phyloP scores from a whole-genome alignment of 176 grass and related monocot genomes.

The Cocos nucifera region DNA sequence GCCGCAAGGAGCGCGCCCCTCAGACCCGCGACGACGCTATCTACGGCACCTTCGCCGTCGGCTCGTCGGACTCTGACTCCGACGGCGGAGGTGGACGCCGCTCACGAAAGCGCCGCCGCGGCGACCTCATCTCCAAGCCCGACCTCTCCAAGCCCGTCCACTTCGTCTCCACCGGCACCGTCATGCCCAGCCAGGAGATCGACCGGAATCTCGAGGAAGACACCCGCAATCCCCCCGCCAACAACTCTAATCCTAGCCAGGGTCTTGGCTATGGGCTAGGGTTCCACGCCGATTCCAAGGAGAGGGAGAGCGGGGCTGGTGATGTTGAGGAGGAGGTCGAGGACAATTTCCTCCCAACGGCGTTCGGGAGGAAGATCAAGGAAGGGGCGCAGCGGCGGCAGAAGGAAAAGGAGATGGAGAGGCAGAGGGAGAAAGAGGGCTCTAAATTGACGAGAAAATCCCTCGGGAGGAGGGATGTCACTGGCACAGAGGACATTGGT shows the following conservation, averaged over 20 bases:
- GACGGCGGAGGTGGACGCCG: conserved; percentile 27
- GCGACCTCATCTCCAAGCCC: conserved; percentile 23
- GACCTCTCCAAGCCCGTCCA: conserved; percentile 54
- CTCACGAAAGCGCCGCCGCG: conserved; percentile 36
- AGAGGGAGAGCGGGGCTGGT: neutral
- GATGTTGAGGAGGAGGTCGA: conserved; percentile 11
- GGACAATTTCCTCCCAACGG: conserved; percentile 32
- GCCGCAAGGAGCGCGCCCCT: conserved; percentile 36
- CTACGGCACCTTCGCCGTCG: conserved; percentile 64
- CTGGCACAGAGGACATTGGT: conserved; percentile 9
- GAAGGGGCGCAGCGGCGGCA: conserved; percentile 51
- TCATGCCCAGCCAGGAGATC: conserved; percentile 24
- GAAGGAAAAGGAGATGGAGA: conserved; percentile 45
- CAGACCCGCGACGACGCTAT: conserved; percentile 61
- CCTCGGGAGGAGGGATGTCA: conserved; percentile 18
- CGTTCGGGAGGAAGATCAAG: conserved; percentile 46
- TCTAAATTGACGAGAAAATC: conserved; percentile 12
- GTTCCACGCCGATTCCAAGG: neutral
- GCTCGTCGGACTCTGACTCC: conserved; percentile 43
- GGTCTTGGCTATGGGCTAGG: conserved; percentile 24
- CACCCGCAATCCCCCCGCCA: neutral
- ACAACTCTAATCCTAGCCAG: neutral
- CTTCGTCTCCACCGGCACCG: conserved; percentile 49
- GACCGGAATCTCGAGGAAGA: conserved; percentile 10
- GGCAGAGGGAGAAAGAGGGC: conserved; percentile 5